Base-by-base conservation (phyloP, 2,329 filamentous ascomycete genomes). In the Alternaria alternata region DNA sequence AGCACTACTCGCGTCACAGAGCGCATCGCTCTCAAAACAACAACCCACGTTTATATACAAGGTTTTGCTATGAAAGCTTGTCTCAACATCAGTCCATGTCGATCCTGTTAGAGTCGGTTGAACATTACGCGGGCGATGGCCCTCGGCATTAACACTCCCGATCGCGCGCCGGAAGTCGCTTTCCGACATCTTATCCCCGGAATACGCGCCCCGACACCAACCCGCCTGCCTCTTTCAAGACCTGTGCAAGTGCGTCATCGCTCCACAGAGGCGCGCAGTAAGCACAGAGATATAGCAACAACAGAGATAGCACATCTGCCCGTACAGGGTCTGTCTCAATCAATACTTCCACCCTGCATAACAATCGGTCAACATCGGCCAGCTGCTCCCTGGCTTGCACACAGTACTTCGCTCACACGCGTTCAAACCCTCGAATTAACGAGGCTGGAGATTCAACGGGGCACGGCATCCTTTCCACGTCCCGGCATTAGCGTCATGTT, bases 401-500 rank as follows among this genome's bases (percentile, higher is more conserved):
- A 34, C 30, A 51, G 7, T 28, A 43, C 36, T 41, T 18, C 39
- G 22, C 34, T 51, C 28, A 18, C 18, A 43, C 28, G 16, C 44
- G 7, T n/a, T n/a, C 48, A 42, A 14, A 32, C n/a, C 18, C 54
- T 57, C 38, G 38, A 22, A 20, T 41, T 51, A 41, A 57, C 28
- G 16, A 38, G 20, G 30, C 28, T 38, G 52, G 26, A 24, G 48
- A 54, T 39, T 5, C 28, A 39, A 28, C 26, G 48, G 26, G 28
- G 32, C 26, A 46, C 42, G 42, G 41, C 55, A 36, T 52, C 28
- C 47, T 57, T 20, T 53, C 46, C 46, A 60, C 43, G 32, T 57
- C 32, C 43, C 52, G 24, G 60, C 43, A 41, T 36, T 63, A 63
- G 57, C 57, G 46, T 34, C 34, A 41, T 49, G 26, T 36, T 57